phyloP scores from a whole-genome alignment of 768 basidiomycete species.

The button mushroom (Agaricus bisporus) region DNA sequence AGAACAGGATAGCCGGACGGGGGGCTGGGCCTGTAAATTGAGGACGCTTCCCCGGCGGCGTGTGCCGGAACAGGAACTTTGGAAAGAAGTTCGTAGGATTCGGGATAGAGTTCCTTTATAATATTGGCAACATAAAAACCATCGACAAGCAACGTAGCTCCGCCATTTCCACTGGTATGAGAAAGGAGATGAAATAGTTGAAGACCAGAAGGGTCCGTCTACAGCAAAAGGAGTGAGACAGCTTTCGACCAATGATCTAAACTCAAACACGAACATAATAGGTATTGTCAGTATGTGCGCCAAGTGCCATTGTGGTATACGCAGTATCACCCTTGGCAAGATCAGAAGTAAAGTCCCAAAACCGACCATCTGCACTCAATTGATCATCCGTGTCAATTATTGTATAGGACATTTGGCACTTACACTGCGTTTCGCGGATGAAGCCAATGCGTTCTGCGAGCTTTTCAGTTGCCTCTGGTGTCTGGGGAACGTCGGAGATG shows the following conservation, averaged over 20 bases:
- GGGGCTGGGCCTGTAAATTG: constrained; percentile 54
- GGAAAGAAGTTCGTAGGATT: constrained; percentile 64
- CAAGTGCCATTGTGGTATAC: constrained; percentile 83
- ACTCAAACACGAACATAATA: constrained; percentile 49
- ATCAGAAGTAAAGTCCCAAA: constrained; percentile 97
- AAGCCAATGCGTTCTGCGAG: constrained; percentile 74
- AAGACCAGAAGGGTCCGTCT: constrained; percentile 94
- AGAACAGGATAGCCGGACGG: constrained; percentile 64
- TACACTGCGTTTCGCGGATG: constrained; percentile 77
- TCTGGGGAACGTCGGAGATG: constrained; percentile 72
- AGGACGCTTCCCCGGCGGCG: constrained; percentile 72
- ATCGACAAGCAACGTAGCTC: constrained; percentile 89
- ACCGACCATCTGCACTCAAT: constrained; percentile 65
- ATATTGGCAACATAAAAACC: constrained; percentile 89
- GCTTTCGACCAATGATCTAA: not conserved
- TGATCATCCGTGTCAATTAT: not conserved
- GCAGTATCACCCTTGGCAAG: constrained; percentile 90
- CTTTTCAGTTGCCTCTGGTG: constrained; percentile 79
- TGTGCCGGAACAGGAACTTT: constrained; percentile 70
- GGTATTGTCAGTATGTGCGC: constrained; percentile 70
- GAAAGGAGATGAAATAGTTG: constrained; percentile 94
- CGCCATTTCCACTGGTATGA: constrained; percentile 75
- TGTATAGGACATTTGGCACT: constrained; percentile 4
- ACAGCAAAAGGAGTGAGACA: not conserved
- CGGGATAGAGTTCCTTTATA: constrained; percentile 66